Conservation (phyloP, 2,329 filamentous ascomycete genomes). For the Pseudogymnoascus sp. region DNA sequence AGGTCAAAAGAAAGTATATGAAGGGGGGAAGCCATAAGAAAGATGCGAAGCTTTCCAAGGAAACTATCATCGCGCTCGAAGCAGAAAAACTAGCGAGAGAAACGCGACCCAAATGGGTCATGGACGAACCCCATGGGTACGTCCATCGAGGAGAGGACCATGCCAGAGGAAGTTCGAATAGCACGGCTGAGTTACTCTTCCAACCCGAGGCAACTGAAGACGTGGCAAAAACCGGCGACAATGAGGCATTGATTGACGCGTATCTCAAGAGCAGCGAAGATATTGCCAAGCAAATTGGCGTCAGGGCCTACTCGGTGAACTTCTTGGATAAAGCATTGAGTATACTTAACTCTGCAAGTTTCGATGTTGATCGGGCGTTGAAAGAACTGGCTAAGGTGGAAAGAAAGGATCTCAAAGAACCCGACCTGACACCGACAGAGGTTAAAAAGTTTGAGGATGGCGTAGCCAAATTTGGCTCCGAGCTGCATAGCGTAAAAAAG, state of each 20-base stretch:
- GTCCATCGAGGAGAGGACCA: conserved; percentile 74
- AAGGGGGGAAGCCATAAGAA: conserved; percentile 62
- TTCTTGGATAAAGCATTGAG: conserved; percentile 77
- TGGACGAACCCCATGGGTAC: conserved; percentile 86
- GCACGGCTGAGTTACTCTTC: conserved; percentile 72
- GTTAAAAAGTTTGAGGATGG: conserved; percentile 88
- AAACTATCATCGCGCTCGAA: conserved; percentile 71
- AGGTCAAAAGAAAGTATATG: conserved; percentile 71
- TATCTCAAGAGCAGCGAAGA: conserved; percentile 59
- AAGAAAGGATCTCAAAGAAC: conserved; percentile 73
- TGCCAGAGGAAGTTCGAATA: conserved; percentile 62
- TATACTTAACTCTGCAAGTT: conserved; percentile 64
- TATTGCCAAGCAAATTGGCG: conserved; percentile 62
- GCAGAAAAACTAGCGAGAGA: conserved; percentile 73
- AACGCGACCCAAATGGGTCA: conserved; percentile 83
- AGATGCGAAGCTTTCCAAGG: conserved; percentile 71
- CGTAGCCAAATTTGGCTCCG: conserved; percentile 83
- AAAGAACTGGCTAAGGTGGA: conserved; percentile 62
- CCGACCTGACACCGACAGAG: conserved; percentile 69
- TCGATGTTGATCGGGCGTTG: conserved; percentile 64
- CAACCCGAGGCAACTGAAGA: conserved; percentile 57
- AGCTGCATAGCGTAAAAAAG: conserved; percentile 73
- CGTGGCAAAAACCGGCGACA: conserved; percentile 32
- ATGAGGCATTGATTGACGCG: conserved; percentile 55
- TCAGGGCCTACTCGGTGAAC: conserved; percentile 74